Evolutionary conservation across 129 eudicot genomes (phyloP), one percentile per base, ranked within the genome.

Genomic region (Pseudognaphalium luteoalbum): DNA sequence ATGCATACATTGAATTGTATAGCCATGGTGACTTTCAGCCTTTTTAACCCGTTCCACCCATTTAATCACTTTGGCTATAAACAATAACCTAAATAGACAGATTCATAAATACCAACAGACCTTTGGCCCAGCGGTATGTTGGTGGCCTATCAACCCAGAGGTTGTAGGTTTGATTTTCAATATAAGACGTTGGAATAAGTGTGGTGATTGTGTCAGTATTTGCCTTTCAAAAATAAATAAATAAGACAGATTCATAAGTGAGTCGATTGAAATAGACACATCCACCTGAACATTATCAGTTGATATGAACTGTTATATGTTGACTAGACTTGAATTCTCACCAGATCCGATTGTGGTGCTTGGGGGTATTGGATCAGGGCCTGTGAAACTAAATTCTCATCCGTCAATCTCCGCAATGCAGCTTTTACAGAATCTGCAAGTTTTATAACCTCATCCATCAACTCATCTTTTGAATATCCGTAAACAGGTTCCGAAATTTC

Each of bases 311-410:
- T 47, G n/a, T 14, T 15, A 1, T 8, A 47, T 47, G n/a, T 47
- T 47, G 54, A 47, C 41, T 14, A n/a, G 70, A 62, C 33, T 65
- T 12, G 32, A 37, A 33, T 52, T 28, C 81, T 80, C 73, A 88
- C 92, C 88, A 88, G 59, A 78, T 88, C 86, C 0, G 92, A 88
- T n/a, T 30, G 76, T 67, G 92, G 92, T 28, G 90, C 90, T 70
- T 88, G 89, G 2, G 92, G 88, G 73, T 85, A 85, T 42, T 85
- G 77, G 32, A 79, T 62, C 75, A 88, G 67, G 70, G 92, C 90
- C 73, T 73, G 86, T 32, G 90, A 85, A 78, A 88, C 88, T 80
- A 71, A 77, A 72, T 75, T 67, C 73, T 73, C 86, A 19, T 88
- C 92, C 1, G 79, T 76, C 76, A 85, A 72, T 77, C 80, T 72